Base-by-base conservation (phyloP, 139 green algal species). In the Deuterostichococcus epilithicus region DNA sequence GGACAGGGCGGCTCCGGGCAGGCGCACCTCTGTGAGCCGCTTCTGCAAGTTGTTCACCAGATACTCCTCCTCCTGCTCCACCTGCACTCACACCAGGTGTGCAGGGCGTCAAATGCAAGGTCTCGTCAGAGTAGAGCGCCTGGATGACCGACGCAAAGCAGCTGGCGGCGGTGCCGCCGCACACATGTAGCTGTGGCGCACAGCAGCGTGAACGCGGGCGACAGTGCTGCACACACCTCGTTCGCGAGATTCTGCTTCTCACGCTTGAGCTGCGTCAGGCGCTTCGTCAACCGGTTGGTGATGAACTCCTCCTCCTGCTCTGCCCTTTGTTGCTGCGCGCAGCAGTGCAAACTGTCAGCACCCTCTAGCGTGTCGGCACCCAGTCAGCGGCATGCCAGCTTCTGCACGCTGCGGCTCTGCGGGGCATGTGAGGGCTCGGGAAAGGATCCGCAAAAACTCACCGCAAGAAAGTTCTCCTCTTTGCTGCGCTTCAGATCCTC, bases 261-360 rank as follows among this genome's bases (percentile, higher is more conserved):
- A 52, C 80, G 78, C 70, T 94, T 93, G 30, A 96, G 80, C 70
- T 92, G 83, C 52, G 90, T 87, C 68, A 96, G 76, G 3, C 91
- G 83, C 82, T 94, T 93, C 82, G 95, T 88, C 4, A 96, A 75
- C 77, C 89, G 90, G 79, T 95, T 95, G 8, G 85, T 92, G 38
- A 96, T 91, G 72, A 80, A 88, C 76, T 96, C 91, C 77, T 95
- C 88, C 74, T 95, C 90, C 70, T 91, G 85, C 75, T 95, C 90
- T 20, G 92, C 82, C 78, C 89, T 75, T 33, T 78, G 84, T 86
- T 90, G 83, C 80, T 88, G 71, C 13, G 42, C 42, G 13, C 42
- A 52, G n/a, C n/a, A n/a, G n/a, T n/a, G n/a, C n/a, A n/a, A n/a
- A n/a, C n/a, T n/a, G n/a, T n/a, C n/a, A n/a, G n/a, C n/a, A n/a